These are phyloP conservation scores for Rhodotorula sp. DNA, from an alignment of 1,284 basidiomycete genomes.

Conservation along the genomic window DNA sequence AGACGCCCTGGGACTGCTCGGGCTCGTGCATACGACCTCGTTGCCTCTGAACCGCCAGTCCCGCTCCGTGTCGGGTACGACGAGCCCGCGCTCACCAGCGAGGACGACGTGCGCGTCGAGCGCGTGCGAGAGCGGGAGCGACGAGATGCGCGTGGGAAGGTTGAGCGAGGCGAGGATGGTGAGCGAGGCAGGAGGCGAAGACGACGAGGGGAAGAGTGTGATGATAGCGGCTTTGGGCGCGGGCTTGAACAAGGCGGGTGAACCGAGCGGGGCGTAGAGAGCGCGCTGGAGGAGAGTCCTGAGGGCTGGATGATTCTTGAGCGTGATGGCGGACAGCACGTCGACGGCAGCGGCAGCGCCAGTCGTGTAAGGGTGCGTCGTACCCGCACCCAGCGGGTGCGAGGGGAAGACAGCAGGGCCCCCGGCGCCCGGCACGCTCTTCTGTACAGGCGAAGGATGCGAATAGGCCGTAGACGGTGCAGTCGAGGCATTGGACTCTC, in stretches of 20 bases:
- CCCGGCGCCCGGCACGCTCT: background rate
- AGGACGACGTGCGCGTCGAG: conserved; percentile 43
- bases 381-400: background rate
- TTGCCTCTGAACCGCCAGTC: conserved; percentile 42
- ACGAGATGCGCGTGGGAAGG: conserved; percentile 30
- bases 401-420: conserved; percentile 5
- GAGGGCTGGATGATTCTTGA: conserved; percentile 33
- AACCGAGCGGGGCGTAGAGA: conserved; percentile 17
- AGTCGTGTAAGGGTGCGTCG: background rate
- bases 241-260: conserved; percentile 37
- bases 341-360: background rate
- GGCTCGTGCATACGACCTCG: conserved; percentile 9
- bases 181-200: conserved; percentile 5
- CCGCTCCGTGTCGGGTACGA: conserved; percentile 36
- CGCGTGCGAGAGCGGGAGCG: conserved; percentile 34
- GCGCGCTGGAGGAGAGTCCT: conserved; percentile 35
- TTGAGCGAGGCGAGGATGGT: conserved; percentile 44
- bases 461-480: conserved; percentile 18
- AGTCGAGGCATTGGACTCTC: conserved; percentile 24
- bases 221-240: conserved; percentile 24
- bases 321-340: background rate
- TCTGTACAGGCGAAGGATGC: background rate
- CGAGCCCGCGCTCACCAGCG: conserved; percentile 37
- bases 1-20: background rate
- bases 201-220: conserved; percentile 15